Base-by-base conservation (phyloP, 106 monocot species). In the Dioscorea dumetorum region DNA sequence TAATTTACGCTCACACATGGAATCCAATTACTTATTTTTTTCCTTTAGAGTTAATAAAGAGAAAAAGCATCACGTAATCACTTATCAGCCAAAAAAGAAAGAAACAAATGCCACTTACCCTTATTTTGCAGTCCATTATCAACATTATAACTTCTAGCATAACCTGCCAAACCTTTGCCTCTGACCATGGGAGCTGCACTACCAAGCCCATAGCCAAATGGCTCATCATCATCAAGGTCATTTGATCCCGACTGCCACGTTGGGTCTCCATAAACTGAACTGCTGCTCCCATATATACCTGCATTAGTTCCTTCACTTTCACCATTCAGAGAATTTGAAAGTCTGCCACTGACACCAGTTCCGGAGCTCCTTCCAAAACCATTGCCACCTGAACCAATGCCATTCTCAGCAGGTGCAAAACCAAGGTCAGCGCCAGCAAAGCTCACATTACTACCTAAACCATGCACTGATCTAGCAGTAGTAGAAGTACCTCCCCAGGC, bases 141-240 rank as follows among this genome's bases (percentile, higher is more conserved):
- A 56, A 71, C 70, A 75, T 71, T 76, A 68, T 76, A 81, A 34
- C 72, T 67, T 58, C 60, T 68, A 56, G 34, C 72, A 67, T 76
- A 81, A 57, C 72, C 76, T 49, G 62, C 12, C 18, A 67, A 67
- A 54, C 35, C 72, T 20, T 81, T 81, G 35, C 5, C 31, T 28
- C 71, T 57, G 60, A 70, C 13, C 16, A 73, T 73, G 22, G 79
- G 69, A 69, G 73, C 62, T 22, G 67, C 35, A 64, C 34, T 69
- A 8, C 22, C 71, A 60, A 81, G 67, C 63, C 68, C 72, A 72
- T 72, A 76, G 62, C 72, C 67, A 72, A 81, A 81, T 72, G 81
- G 68, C 33, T 58, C 67, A 67, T 72, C 33, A 7, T 63, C 72
- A 64, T 76, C 76, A 58, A 76, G 24, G 22, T 81, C 72, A 7